Conservation (phyloP, 2,329 filamentous ascomycete genomes). For the Trichoderma breve region DNA sequence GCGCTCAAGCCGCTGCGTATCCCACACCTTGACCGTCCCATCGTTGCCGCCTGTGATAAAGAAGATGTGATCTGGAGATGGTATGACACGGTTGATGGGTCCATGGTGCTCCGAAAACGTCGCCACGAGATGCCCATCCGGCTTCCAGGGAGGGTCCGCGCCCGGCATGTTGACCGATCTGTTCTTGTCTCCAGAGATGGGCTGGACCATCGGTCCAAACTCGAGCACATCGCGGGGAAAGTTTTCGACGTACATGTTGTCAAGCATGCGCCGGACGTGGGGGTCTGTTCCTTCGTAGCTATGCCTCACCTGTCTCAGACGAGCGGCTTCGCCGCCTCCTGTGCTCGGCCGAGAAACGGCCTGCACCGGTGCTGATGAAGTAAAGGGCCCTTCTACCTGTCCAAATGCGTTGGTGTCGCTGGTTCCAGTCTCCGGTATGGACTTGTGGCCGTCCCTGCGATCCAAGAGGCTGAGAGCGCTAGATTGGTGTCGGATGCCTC, state of each 20-base stretch:
- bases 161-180: constrained; percentile 48
- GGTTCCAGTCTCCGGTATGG: constrained; percentile 56
- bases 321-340: constrained; percentile 32
- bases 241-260: constrained; percentile 78
- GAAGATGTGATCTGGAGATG: constrained; percentile 88
- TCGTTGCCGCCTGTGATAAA: constrained; percentile 94
- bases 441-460: constrained; percentile 58
- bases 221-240: constrained; percentile 64
- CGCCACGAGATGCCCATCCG: constrained; percentile 78
- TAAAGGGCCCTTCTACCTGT: constrained; percentile 57
- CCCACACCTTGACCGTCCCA: constrained; percentile 89
- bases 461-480: constrained; percentile 61
- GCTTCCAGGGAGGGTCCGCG: constrained; percentile 66
- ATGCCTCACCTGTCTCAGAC: constrained; percentile 60
- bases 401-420: constrained; percentile 60
- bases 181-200: constrained; percentile 57
- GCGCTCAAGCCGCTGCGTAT: constrained; percentile 82
- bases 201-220: constrained; percentile 78
- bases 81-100: constrained; percentile 75
- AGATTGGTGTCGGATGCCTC: constrained; percentile 53
- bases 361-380: constrained; percentile 32
- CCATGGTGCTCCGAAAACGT: constrained; percentile 85
- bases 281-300: constrained; percentile 81
- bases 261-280: constrained; percentile 67
- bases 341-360: constrained; percentile 26